Conservation (phyloP, 176 grass and related monocot genomes). For the maize (Zea mays) region DNA sequence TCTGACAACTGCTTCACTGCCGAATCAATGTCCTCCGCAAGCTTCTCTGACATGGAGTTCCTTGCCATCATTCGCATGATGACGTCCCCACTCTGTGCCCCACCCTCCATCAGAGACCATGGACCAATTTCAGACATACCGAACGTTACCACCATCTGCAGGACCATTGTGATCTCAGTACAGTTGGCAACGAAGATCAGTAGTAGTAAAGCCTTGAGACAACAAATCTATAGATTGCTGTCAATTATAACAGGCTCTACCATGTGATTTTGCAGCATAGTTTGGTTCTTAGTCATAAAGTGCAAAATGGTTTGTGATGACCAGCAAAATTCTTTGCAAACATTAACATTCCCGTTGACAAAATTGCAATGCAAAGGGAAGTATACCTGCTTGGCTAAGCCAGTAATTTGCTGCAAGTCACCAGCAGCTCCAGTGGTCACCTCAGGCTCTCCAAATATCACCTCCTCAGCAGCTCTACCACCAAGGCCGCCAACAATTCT, state of each 20-base stretch:
- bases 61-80: conserved; percentile 99
- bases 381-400: conserved; percentile 92
- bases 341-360: background rate
- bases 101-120: conserved; percentile 91
- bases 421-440: conserved; percentile 98
- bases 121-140: conserved; percentile 97
- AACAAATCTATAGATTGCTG: background rate
- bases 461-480: conserved; percentile 87
- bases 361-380: background rate
- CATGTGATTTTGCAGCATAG: background rate
- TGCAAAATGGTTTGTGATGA: conserved; percentile 4
- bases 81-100: conserved; percentile 68
- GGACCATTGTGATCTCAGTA: conserved; percentile 18
- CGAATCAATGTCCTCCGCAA: conserved; percentile 79
- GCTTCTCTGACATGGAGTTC: conserved; percentile 98
- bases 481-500: conserved; percentile 96
- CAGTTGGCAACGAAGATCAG: background rate
- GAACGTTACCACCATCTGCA: conserved; percentile 93
- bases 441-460: conserved; percentile 97
- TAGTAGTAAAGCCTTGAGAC: background rate
- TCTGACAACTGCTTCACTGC: conserved; percentile 84
- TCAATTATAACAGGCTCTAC: background rate
- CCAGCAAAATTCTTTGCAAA: background rate
- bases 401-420: conserved; percentile 96
- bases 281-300: background rate